These are phyloP conservation scores for Phytophthora litchii DNA, from an alignment of 352 stramenopile species.

Conservation along the genomic window DNA sequence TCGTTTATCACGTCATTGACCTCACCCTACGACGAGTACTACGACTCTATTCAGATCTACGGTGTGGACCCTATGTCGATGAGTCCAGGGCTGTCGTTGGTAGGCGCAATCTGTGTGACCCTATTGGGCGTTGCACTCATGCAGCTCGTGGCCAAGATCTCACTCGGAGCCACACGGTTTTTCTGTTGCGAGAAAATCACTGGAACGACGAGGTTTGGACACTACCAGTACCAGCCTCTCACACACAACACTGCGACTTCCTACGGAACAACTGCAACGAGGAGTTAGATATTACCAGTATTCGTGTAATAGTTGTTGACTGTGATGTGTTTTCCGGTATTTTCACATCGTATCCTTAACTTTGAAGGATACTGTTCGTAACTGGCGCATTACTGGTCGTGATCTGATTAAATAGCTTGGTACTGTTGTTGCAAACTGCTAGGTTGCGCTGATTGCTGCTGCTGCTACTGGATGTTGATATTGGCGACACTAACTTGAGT, in stretches of 20 bases:
- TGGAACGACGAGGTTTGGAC: conserved; percentile 13
- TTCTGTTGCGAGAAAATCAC: conserved; percentile 58
- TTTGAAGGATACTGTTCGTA: too few species aligned
- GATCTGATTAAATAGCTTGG: too few species aligned
- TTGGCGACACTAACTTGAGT: too few species aligned
- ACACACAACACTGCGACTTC: conserved; percentile 14
- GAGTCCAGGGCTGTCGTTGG: conserved; percentile 28
- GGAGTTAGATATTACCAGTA: conserved; percentile 3
- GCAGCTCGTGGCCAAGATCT: conserved; percentile 52
- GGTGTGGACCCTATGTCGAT: conserved; percentile 26
- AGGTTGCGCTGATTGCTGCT: too few species aligned
- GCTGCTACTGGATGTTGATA: too few species aligned
- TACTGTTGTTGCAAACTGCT: too few species aligned
- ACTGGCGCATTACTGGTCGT: too few species aligned
- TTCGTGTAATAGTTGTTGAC: too few species aligned
- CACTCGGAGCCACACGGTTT: conserved; percentile 43
- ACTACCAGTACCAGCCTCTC: conserved; percentile 19
- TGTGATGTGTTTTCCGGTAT: too few species aligned
- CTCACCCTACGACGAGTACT: conserved; percentile 12
- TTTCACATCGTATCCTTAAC: too few species aligned
- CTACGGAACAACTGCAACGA: conserved; percentile 29
- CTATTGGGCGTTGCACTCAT: conserved; percentile 60
- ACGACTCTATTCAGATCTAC: conserved; percentile 31
- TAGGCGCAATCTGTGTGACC: conserved; percentile 37
- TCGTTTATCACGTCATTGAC: conserved; percentile 36